Evolutionary conservation across 1,284 basidiomycete species (phyloP), one percentile per base, ranked within the genome.

Genomic region (Hymenochaete sp.): DNA sequence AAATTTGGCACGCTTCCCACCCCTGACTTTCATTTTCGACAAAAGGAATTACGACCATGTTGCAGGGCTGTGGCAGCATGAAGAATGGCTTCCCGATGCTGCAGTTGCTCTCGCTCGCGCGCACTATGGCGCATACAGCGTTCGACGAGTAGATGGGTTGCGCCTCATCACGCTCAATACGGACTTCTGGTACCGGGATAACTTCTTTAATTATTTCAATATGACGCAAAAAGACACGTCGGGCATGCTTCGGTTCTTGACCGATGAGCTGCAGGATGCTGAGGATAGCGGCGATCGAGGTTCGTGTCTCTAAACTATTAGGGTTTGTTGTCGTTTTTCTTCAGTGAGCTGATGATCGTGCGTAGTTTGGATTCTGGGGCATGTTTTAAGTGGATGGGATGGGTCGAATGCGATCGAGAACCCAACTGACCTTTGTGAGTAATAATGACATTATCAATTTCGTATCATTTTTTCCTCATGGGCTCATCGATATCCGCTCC

Each of bases 141-240:
- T 87, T 14, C 70, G 71, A 51, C 75, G 83, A 16, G 55, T 60
- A 4, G 77, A 85, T 49, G 84, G 83, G 1, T 63, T 91, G 22
- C 70, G 82, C 24, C 64, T 90, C 36, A 84, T 90, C 48, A 77
- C 82, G 28, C 60, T 90, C 50, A 88, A 90, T 57, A 88, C 82
- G 13, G 79, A 90, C 58, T 57, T 85, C 47, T 86, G 80, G 79
- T 45, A 32, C 36, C 77, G 75, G 40, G 66, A 74, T 7, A 87
- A 90, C 57, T 77, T 73, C 53, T 84, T 87, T 63, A 82, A 81
- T 58, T 87, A 79, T 57, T 79, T 91, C 63, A 82, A 89, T 56
- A 70, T 84, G 55, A 77, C 75, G 16, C 61, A 77, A 31, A 73
- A 79, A 1, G 87, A 90, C 59, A 67, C 68, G 31, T 83, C 78